Percentiles rank a stretch among this genome's conserved stretches.
Conservation (phyloP, 163 green algal genomes). For the Chloromonas sp. region DNA sequence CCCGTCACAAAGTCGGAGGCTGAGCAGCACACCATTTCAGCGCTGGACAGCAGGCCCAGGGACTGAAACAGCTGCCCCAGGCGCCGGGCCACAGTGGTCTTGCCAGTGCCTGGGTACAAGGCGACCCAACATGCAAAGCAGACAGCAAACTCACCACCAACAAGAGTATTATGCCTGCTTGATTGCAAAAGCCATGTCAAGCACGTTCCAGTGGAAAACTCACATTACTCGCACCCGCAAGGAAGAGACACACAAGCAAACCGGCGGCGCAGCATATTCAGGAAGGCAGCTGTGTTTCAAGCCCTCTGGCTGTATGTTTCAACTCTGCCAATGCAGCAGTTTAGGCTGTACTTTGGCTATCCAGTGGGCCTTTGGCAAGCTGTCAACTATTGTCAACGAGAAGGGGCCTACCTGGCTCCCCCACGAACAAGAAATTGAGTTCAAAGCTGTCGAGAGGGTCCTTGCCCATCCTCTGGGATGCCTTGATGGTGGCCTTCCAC, state of each 20-base stretch:
- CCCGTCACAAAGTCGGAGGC: slow-evolving; percentile 43
- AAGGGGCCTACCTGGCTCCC: slow-evolving; percentile 21
- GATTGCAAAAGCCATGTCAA: not conserved
- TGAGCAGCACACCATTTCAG: slow-evolving; percentile 32
- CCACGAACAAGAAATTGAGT: slow-evolving; percentile 45
- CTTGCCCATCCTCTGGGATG: slow-evolving; percentile 24
- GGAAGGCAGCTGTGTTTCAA: too few species aligned
- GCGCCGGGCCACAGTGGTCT: slow-evolving; percentile 47
- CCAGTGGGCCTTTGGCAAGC: too few species aligned
- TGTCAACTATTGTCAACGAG: too few species aligned
- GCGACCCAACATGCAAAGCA: slow-evolving; percentile 15
- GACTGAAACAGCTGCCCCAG: slow-evolving; percentile 41
- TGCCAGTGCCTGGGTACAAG: slow-evolving; percentile 50
- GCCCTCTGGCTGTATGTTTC: too few species aligned
- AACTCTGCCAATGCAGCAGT: too few species aligned
- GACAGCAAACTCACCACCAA: too few species aligned
- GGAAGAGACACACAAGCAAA: too few species aligned
- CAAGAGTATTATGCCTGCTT: not conserved
- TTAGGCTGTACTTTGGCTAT: too few species aligned
- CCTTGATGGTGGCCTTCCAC: slow-evolving; percentile 41
- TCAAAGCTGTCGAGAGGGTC: slow-evolving; percentile 40
- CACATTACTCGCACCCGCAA: too few species aligned
- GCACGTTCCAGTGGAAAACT: not conserved
- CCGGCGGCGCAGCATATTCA: too few species aligned
- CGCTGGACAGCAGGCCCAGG: slow-evolving; percentile 35